Base-by-base conservation (phyloP, 768 basidiomycete species). In the Rhizopogon vinicolor region DNA sequence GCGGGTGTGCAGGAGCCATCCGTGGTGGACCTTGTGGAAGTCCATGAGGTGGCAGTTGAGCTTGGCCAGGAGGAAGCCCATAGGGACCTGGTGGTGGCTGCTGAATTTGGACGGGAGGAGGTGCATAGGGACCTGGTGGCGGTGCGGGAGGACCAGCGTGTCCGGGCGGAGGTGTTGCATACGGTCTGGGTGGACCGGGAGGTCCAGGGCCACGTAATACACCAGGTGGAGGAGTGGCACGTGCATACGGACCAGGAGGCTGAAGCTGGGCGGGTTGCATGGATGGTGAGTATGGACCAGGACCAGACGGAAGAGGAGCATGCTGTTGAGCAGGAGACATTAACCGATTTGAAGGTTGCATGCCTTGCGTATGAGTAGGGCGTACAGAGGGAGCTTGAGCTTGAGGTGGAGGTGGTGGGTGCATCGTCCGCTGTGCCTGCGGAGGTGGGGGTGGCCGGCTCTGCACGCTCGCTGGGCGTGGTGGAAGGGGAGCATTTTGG, bases 271-370 rank as follows among this genome's bases (percentile, higher is more conserved):
- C 58, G 1, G 72, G 53, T 18, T 66, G 65, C 25, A 63, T 12
- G 10, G 63, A 62, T 8, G 69, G 69, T 16, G 69, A 71, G 54
- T 70, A 72, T 22, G 70, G 69, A 22, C 63, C 56, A 41, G 63
- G 61, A 55, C 64, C 64, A 7, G 70, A 69, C 2, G 71, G 72
- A 4, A 74, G 73, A 22, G 73, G 70, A 16, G 68, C 69, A 40
- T 73, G 71, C 14, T 68, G 71, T 37, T 77, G 77, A 12, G 75
- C 71, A 1, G 80, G 81, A 33, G 80, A 78, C 71, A 76, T 73
- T 65, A 80, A 72, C 28, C 77, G 73, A 13, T 72, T 65, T 6
- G 77, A 77, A 8, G 67, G 69, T n/a, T 65, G 68, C 55, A 66
- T 55, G 29, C 57, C 59, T 41, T 62, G 72, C 3, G 66, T 65